Base-by-base conservation (phyloP, 1,284 basidiomycete species). In the Serendipita sp. region DNA sequence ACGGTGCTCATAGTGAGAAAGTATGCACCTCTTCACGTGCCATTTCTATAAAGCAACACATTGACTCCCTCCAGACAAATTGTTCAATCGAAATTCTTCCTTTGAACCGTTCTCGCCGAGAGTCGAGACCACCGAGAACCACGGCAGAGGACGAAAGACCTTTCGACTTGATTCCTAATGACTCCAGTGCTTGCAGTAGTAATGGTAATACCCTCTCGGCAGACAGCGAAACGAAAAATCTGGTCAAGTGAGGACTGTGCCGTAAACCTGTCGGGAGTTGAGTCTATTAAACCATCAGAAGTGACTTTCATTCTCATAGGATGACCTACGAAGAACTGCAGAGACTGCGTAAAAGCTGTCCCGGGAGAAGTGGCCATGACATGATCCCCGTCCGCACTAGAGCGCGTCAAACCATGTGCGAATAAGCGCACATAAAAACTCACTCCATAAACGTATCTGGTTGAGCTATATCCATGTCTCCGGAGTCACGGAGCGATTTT, bases 161-260 rank as follows among this genome's bases (percentile, higher is more conserved):
- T 81, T 83, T 71, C 75, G 47, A 76, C 67, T 81, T 78, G n/a
- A 83, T 79, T 5, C 74, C 75, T 1, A 82, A 67, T 0, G 61
- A 67, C 34, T 75, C 71, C 5, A 89, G 73, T 32, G 76, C 76
- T 50, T 80, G 77, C 49, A 79, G 75, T 62, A 88, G 72, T 62
- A 83, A 74, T 1, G 72, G 68, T 44, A 83, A 70, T 41, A 88
- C 72, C 2, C 78, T 72, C 0, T 72, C 71, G 0, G 85, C 85
- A 1, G 75, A 74, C 2, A 85, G 69, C 1, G 77, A 71, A 0
- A 83, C 79, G 69, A 88, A 89, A 74, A 90, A 90, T 0, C 87
- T 82, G 1, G 88, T 89, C n/a, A 89, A 77, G 63, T 82, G 78
- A 0, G 85, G 84, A 0, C 77, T 83, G 68, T 88, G 88, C 5